phyloP scores from a whole-genome alignment of 371 early-diverging fungal genomes.

The Mortierella sp. region DNA sequence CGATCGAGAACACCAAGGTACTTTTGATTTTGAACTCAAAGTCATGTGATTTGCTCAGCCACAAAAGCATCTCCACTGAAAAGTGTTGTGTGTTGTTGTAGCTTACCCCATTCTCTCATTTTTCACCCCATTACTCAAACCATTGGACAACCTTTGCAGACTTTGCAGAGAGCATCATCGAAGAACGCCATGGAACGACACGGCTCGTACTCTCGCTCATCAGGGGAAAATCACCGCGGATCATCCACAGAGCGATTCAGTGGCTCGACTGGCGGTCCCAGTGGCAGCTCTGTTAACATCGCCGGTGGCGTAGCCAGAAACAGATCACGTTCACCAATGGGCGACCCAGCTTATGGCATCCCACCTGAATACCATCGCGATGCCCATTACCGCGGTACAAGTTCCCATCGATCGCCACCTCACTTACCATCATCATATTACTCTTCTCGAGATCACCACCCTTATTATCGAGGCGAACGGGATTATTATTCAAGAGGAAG shows the following conservation, averaged over 20 bases:
- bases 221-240: conserved; percentile 45
- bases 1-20: no score
- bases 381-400: conserved; percentile 37
- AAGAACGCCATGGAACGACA: conserved; percentile 49
- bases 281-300: conserved; percentile 7
- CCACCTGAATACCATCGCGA: conserved; percentile 53
- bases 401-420: conserved; percentile 51
- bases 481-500: conserved; percentile 47
- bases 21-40: no score
- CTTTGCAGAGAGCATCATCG: background rate
- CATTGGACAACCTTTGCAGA: no score
- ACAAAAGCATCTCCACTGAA: no score
- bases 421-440: conserved; percentile 43
- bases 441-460: conserved; percentile 47
- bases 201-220: conserved; percentile 50
- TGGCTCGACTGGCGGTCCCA: conserved; percentile 28
- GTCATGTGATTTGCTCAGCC: no score
- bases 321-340: conserved; percentile 49
- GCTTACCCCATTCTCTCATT: no score
- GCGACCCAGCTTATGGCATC: conserved; percentile 27
- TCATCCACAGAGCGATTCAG: conserved; percentile 43
- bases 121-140: no score
- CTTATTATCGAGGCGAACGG: conserved; percentile 46
- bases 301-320: conserved; percentile 15
- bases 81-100: no score